These are phyloP conservation scores for Ustilago loliicola DNA, from an alignment of 1,284 basidiomycete species.

Conservation along the genomic window DNA sequence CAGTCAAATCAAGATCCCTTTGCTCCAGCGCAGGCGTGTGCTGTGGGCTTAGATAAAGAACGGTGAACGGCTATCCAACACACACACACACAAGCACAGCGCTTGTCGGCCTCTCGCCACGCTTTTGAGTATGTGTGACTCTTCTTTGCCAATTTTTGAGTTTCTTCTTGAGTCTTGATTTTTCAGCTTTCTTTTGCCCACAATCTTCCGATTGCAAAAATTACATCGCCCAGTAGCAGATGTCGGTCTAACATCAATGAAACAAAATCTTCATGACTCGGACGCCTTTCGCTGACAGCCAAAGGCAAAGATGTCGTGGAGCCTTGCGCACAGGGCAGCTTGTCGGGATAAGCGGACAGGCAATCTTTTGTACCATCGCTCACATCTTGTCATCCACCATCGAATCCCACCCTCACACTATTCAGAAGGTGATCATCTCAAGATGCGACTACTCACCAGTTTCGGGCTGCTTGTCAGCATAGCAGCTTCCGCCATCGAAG, in stretches of 20 bases:
- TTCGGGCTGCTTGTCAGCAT: constrained; percentile 17
- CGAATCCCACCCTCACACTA: not conserved
- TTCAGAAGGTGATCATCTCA: not conserved
- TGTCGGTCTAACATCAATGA: too few species aligned
- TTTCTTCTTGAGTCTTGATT: constrained; percentile 5
- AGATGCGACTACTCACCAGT: constrained; percentile 22
- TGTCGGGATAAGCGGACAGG: constrained; percentile 29
- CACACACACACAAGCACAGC: not conserved
- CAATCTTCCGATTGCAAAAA: not conserved
- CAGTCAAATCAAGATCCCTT: not conserved
- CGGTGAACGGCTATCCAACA: constrained; percentile 15
- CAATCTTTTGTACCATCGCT: too few species aligned
- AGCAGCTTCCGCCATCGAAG: constrained; percentile 19
- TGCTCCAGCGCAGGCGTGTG: not conserved
- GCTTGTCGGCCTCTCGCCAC: not conserved
- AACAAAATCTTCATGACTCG: too few species aligned
- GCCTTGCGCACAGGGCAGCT: not conserved
- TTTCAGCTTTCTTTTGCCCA: not conserved
- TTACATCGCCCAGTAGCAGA: too few species aligned
- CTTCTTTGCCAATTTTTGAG: not conserved
- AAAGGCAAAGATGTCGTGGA: too few species aligned
- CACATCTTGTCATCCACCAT: not conserved
- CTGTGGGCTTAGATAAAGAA: constrained; percentile 22
- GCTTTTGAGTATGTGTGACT: not conserved
- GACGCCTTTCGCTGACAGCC: too few species aligned